Evolutionary conservation across 2,329 filamentous ascomycete species (phyloP).

Genomic region (Claviceps pusilla): DNA sequence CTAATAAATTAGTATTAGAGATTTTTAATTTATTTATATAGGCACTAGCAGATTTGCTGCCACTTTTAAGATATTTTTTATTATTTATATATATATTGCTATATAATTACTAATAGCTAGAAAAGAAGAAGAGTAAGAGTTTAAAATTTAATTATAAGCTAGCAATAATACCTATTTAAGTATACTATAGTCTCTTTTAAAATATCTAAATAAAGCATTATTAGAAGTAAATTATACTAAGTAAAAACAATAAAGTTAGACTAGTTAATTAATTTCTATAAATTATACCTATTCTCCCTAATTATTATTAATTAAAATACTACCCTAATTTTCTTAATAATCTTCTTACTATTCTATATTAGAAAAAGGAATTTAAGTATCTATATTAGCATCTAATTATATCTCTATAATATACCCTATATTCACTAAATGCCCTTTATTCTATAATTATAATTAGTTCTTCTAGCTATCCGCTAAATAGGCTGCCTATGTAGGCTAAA

Average conservation of each 20-base stretch:
- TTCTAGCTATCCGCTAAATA: too few relatives aligned
- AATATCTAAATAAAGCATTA: neutral
- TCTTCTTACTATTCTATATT: neutral
- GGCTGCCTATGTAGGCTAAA: too few relatives aligned
- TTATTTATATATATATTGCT: too few relatives aligned
- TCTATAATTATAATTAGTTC: too few relatives aligned
- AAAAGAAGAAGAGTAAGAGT: neutral
- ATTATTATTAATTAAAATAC: neutral
- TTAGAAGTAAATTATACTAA: neutral
- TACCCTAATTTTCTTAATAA: neutral
- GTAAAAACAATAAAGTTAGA: neutral
- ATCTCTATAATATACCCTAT: too few relatives aligned
- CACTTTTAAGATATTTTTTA: neutral
- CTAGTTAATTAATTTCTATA: neutral
- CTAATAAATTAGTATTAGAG: neutral
- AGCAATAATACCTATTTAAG: neutral
- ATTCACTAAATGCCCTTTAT: too few relatives aligned
- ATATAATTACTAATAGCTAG: too few relatives aligned
- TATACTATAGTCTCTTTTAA: neutral
- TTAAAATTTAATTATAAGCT: neutral
- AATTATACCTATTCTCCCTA: neutral
- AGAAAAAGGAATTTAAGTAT: neutral
- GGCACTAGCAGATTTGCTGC: too few relatives aligned
- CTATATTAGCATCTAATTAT: too few relatives aligned
- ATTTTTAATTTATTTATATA: too few relatives aligned